These are phyloP conservation scores for Pythium aphanidermatum DNA, from an alignment of 352 stramenopile genomes.

Conservation along the genomic window DNA sequence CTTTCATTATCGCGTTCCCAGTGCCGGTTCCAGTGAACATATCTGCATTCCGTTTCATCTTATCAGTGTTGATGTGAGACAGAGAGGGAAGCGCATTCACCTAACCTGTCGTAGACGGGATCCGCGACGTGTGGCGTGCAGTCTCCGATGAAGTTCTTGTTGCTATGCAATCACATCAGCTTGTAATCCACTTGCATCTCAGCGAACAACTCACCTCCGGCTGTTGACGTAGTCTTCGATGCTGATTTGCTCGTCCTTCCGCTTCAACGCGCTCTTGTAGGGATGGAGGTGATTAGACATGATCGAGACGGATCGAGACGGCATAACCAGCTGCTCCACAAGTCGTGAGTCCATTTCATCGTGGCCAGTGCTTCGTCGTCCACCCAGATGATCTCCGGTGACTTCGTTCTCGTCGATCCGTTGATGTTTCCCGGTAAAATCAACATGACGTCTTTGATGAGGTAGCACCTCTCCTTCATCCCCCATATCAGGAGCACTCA, in stretches of 20 bases:
- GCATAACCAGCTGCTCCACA: slow-evolving; percentile 1
- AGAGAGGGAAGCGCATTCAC: not conserved
- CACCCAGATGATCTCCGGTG: too few relatives aligned
- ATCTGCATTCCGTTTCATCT: too few relatives aligned
- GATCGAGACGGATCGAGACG: slow-evolving; percentile 7
- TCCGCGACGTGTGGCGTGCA: slow-evolving; percentile 35
- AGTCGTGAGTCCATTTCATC: not conserved
- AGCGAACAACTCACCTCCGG: slow-evolving; percentile 25
- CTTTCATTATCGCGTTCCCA: slow-evolving; percentile 81
- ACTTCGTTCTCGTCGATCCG: slow-evolving; percentile 8
- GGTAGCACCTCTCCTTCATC: slow-evolving; percentile 34
- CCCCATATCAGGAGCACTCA: slow-evolving; percentile 68
- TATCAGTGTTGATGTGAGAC: too few relatives aligned
- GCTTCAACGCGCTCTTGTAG: slow-evolving; percentile 32
- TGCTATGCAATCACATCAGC: slow-evolving; percentile 17
- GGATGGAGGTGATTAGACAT: slow-evolving; percentile 1
- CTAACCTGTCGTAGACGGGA: slow-evolving; percentile 60
- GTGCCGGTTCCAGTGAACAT: slow-evolving; percentile 58
- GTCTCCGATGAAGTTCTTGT: slow-evolving; percentile 63
- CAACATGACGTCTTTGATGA: slow-evolving; percentile 7
- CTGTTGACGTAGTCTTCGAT: slow-evolving; percentile 46
- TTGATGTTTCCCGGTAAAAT: slow-evolving; percentile 1
- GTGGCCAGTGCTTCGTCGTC: too few relatives aligned
- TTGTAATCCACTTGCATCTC: not conserved
- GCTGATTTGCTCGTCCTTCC: slow-evolving; percentile 51